Conservation (phyloP, 2,329 filamentous ascomycete species). For the Dactylellina haptotyla region DNA sequence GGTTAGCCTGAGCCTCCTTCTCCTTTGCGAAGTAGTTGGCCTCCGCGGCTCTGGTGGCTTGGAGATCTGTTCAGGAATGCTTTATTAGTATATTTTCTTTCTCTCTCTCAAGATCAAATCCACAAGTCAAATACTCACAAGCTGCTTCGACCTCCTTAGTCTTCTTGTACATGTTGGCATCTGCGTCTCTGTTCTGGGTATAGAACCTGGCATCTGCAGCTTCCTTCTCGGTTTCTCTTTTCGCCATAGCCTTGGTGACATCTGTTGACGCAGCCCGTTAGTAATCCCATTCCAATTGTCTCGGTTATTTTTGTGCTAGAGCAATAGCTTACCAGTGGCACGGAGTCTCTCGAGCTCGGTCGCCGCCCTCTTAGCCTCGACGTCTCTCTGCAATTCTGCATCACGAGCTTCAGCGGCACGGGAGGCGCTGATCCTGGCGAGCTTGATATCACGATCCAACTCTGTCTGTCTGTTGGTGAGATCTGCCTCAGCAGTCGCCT, state of each 20-base stretch:
- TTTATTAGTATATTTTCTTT: constrained; percentile 6
- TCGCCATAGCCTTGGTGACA: constrained; percentile 79
- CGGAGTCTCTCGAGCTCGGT: constrained; percentile 84
- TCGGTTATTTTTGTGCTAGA: background rate
- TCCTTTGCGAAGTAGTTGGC: constrained; percentile 62
- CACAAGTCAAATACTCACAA: constrained; percentile 42
- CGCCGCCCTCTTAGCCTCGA: constrained; percentile 79
- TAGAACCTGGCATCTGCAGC: constrained; percentile 70
- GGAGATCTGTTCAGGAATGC: constrained; percentile 30
- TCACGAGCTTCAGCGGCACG: constrained; percentile 79
- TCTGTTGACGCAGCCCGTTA: constrained; percentile 65
- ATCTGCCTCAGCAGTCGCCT: constrained; percentile 79
- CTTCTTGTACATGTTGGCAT: constrained; percentile 60
- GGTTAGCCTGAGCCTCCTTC: constrained; percentile 70
- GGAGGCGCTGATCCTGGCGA: constrained; percentile 77
- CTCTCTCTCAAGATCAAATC: background rate
- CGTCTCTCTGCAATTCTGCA: constrained; percentile 80
- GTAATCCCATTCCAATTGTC: background rate
- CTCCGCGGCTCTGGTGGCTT: constrained; percentile 58
- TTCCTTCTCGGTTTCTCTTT: constrained; percentile 74
- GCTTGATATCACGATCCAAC: constrained; percentile 77
- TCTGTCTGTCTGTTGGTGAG: constrained; percentile 77
- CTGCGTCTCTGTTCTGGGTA: constrained; percentile 56
- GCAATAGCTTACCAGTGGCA: constrained; percentile 62
- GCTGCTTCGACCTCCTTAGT: constrained; percentile 62